A percentile compares a stretch with the other conserved stretches of the same genome.
These are phyloP conservation scores for Dactylella cylindrospora DNA, from an alignment of 2,329 filamentous ascomycete species.

Conservation along the genomic window DNA sequence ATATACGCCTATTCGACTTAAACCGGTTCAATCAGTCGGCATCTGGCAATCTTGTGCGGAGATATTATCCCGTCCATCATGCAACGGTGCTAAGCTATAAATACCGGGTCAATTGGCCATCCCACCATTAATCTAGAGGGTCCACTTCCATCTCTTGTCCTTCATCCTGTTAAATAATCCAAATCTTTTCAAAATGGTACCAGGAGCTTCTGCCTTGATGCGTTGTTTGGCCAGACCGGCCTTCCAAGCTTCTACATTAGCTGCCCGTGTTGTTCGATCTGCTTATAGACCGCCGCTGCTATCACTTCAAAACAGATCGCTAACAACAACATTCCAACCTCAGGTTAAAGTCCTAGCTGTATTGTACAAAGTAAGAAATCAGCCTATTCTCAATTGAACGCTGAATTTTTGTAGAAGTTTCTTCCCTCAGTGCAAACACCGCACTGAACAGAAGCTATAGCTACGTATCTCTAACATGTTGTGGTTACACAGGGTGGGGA, in stretches of 20 bases:
- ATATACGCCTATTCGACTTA: not conserved
- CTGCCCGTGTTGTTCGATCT: constrained; percentile 26
- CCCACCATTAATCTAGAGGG: not conserved
- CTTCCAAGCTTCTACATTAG: constrained; percentile 24
- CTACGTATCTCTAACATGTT: constrained; percentile 3
- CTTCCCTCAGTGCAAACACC: too few species aligned
- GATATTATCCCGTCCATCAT: too few species aligned
- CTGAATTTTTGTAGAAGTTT: too few species aligned
- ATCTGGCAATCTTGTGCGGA: too few species aligned
- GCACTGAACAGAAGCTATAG: not conserved
- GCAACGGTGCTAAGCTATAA: constrained; percentile 9
- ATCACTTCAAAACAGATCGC: constrained; percentile 40
- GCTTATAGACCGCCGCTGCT: constrained; percentile 22
- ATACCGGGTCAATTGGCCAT: constrained; percentile 9
- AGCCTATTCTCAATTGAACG: too few species aligned
- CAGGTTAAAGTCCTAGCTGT: constrained; percentile 50
- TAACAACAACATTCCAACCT: constrained; percentile 49
- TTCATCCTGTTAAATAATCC: constrained; percentile 2
- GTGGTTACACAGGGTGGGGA: constrained; percentile 46
- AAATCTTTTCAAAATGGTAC: constrained; percentile 37
- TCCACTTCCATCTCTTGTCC: not conserved
- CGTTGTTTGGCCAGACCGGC: constrained; percentile 41
- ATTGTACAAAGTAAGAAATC: constrained; percentile 49
- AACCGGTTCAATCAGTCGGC: not conserved
- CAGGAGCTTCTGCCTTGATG: constrained; percentile 24